phyloP scores from a whole-genome alignment of 192 early-diverging fungal genomes.

The Neocallimastix lanati region DNA sequence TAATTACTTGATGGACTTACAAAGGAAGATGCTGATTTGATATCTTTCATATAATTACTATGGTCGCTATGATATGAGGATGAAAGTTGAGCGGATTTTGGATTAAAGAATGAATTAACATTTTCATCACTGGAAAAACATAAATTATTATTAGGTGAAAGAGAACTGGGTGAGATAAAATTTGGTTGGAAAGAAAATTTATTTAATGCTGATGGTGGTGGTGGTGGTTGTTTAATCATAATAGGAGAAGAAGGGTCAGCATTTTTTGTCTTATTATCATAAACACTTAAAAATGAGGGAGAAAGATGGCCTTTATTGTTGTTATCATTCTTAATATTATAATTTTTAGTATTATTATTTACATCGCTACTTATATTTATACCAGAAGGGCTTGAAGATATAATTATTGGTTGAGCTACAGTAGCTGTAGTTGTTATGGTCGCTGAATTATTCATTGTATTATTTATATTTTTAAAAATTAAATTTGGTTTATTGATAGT shows the following conservation, averaged over 20 bases:
- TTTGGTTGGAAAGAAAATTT: background rate
- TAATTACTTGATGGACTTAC: background rate
- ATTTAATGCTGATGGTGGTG: background rate
- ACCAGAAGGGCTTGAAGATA: too few relatives aligned
- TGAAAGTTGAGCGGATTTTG: background rate
- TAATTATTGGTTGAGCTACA: too few relatives aligned
- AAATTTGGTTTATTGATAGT: too few relatives aligned
- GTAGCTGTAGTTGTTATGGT: too few relatives aligned
- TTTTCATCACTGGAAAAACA: background rate
- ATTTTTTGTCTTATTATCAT: background rate
- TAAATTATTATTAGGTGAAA: background rate
- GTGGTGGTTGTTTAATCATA: background rate
- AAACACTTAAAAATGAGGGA: background rate
- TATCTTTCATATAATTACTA: background rate
- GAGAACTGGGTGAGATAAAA: background rate
- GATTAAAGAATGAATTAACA: background rate
- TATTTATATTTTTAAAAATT: too few relatives aligned
- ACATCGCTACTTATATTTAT: too few relatives aligned
- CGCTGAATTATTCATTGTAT: too few relatives aligned
- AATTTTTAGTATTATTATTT: too few relatives aligned
- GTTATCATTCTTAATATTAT: background rate
- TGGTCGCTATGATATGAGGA: background rate
- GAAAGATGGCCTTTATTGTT: background rate
- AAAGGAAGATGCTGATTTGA: background rate
- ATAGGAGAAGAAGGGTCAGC: background rate